Percentiles rank a stretch among this genome's conserved stretches.
Conservation (phyloP, 257 asterid species). For the Primulina eburnea region DNA sequence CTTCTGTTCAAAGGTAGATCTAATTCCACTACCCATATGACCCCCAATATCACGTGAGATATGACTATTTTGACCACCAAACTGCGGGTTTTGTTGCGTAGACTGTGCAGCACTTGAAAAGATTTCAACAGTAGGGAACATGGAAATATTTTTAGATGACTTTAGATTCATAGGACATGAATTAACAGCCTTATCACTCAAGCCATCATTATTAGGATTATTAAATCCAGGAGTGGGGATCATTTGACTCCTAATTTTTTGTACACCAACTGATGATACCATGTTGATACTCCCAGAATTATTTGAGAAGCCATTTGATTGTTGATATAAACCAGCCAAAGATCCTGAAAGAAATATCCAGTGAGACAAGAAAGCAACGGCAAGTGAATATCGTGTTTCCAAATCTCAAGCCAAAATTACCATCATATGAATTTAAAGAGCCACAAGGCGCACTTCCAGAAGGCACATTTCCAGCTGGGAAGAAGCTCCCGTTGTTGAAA, state of each 20-base stretch:
- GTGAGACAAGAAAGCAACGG: constrained; percentile 30
- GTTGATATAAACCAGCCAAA: constrained; percentile 67
- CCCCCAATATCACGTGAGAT: constrained; percentile 76
- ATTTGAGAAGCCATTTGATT: constrained; percentile 50
- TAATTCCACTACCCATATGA: constrained; percentile 77
- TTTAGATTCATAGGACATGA: constrained; percentile 55
- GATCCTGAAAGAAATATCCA: constrained; percentile 49
- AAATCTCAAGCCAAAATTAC: constrained; percentile 28
- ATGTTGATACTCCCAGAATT: constrained; percentile 63
- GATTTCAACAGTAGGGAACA: constrained; percentile 58
- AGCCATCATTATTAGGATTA: constrained; percentile 42
- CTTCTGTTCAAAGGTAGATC: constrained; percentile 74
- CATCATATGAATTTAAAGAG: constrained; percentile 52
- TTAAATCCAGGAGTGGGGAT: constrained; percentile 92
- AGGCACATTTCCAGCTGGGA: constrained; percentile 53
- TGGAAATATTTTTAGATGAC: constrained; percentile 48
- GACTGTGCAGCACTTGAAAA: constrained; percentile 51
- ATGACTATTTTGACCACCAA: constrained; percentile 77
- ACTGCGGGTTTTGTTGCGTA: constrained; percentile 69
- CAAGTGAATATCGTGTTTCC: constrained; percentile 12
- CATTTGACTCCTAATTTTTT: constrained; percentile 88
- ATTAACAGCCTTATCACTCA: constrained; percentile 42
- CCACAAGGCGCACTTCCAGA: constrained; percentile 48
- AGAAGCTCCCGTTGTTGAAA: constrained; percentile 55
- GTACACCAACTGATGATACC: constrained; percentile 56